A percentile compares a stretch with the other conserved stretches of the same genome.
Evolutionary conservation across 495 filamentous ascomycete genomes (phyloP).

Genomic region (Talaromyces liani): DNA sequence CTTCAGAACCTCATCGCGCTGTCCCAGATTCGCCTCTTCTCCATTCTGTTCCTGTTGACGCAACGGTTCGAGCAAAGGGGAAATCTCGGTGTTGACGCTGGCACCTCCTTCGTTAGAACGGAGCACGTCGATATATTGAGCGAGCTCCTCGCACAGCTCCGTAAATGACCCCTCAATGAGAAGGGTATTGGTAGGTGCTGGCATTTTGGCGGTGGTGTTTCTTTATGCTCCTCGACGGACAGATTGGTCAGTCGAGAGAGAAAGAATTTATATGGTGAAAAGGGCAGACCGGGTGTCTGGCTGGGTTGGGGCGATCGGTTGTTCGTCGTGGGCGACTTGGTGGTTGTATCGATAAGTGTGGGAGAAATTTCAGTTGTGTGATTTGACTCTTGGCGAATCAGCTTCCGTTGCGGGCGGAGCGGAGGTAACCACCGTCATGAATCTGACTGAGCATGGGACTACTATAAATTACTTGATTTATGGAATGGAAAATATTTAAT

Average conservation of each 20-base stretch:
- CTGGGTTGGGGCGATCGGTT: conserved; percentile 16
- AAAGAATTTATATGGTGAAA: conserved; percentile 6
- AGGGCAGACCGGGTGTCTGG: conserved; percentile 17
- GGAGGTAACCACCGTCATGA: background rate
- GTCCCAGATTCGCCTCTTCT: conserved; percentile 40
- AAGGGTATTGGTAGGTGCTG: conserved; percentile 50
- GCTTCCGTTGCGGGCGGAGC: background rate
- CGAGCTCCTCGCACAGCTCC: conserved; percentile 83
- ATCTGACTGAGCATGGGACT: no score
- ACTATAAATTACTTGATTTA: background rate
- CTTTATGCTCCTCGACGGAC: conserved; percentile 8
- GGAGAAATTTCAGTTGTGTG: conserved; percentile 12
- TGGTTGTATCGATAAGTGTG: conserved; percentile 10
- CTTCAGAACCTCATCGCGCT: conserved; percentile 82
- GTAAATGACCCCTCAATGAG: conserved; percentile 89
- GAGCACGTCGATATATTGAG: conserved; percentile 68
- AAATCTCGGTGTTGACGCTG: conserved; percentile 59
- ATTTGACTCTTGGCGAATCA: conserved; percentile 7
- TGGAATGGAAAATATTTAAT: background rate
- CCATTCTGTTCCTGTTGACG: conserved; percentile 42
- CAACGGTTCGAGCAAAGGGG: conserved; percentile 59
- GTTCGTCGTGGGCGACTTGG: background rate
- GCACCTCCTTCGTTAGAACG: conserved; percentile 49
- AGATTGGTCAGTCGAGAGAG: conserved; percentile 11
- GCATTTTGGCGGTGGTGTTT: conserved; percentile 32